Evolutionary conservation across 306 rosid genomes (phyloP).

Genomic region (Casuarina glauca): DNA sequence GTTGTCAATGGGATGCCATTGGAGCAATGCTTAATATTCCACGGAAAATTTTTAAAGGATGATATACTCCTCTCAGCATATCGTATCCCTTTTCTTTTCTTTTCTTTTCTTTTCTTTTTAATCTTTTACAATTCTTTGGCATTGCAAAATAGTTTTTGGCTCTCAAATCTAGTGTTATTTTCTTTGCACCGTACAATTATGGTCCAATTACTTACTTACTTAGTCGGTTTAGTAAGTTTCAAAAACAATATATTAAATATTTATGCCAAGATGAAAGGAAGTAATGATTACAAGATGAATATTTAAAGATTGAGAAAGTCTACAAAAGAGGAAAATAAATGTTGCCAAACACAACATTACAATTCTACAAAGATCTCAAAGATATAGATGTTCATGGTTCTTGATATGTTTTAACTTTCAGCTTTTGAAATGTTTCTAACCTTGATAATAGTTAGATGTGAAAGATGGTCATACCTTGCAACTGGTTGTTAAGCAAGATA

Average conservation of each 20-base stretch:
- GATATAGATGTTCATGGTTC: not conserved
- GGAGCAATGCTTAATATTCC: constrained; percentile 61
- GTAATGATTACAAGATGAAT: not conserved
- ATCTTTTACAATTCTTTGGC: constrained; percentile 5
- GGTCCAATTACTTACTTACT: not conserved
- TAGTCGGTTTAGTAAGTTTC: not conserved
- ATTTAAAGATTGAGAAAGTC: not conserved
- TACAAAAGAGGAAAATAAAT: not conserved
- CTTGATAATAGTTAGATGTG: constrained; percentile 75
- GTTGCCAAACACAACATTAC: not conserved
- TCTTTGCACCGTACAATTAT: not conserved
- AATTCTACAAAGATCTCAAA: not conserved
- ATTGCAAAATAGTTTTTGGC: not conserved
- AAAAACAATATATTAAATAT: not conserved
- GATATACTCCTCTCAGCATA: constrained; percentile 66
- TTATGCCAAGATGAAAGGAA: not conserved
- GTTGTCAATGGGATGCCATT: constrained; percentile 60
- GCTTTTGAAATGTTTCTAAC: constrained; percentile 31
- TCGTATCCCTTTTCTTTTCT: constrained; percentile 44
- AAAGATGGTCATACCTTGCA: constrained; percentile 99
- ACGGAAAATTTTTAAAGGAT: constrained; percentile 67
- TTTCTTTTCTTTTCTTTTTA: too few relatives aligned
- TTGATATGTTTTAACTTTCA: constrained; percentile 11
- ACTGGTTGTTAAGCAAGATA: constrained; percentile 85
- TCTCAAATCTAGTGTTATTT: constrained; percentile 1